phyloP scores from a whole-genome alignment of 306 rosid genomes.

The Astragalus membranaceus region DNA sequence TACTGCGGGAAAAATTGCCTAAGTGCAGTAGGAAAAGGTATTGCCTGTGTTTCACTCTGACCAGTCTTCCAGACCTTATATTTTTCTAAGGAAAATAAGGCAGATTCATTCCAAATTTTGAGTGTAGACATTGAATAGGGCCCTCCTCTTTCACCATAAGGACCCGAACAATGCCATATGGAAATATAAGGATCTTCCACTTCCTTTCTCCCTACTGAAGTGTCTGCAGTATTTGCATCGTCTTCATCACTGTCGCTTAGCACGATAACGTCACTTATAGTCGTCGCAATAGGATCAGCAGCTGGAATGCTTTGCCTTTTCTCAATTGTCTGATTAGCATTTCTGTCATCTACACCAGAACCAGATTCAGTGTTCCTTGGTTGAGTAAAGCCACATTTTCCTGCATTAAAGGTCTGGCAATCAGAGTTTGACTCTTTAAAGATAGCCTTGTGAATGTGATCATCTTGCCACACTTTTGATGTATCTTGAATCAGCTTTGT shows the following conservation, averaged over 20 bases:
- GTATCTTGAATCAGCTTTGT: not conserved
- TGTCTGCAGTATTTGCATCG: not conserved
- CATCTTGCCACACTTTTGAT: not conserved
- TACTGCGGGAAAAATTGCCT: not conserved
- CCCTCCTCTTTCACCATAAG: conserved; percentile 38
- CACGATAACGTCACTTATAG: conserved; percentile 15
- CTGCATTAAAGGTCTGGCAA: not conserved
- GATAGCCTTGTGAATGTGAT: not conserved
- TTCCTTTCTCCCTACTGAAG: not conserved
- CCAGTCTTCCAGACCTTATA: conserved; percentile 61
- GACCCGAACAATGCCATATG: conserved; percentile 39
- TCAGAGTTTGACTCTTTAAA: not conserved
- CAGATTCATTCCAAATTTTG: conserved; percentile 37
- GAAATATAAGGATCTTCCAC: conserved; percentile 27
- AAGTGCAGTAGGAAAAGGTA: conserved; percentile 46
- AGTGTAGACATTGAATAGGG: conserved; percentile 45
- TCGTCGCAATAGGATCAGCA: not conserved
- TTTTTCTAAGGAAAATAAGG: conserved; percentile 9
- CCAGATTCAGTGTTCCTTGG: not conserved
- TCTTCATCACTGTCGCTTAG: conserved; percentile 30
- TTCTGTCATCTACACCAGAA: not conserved
- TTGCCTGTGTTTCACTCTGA: conserved; percentile 49
- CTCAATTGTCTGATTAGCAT: conserved; percentile 6
- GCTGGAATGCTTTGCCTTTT: conserved; percentile 14
- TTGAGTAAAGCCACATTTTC: not conserved